Percentiles rank a stretch among this genome's conserved stretches.
phyloP scores from a whole-genome alignment of 2,329 filamentous ascomycete species.

The Aspergillus persii region DNA sequence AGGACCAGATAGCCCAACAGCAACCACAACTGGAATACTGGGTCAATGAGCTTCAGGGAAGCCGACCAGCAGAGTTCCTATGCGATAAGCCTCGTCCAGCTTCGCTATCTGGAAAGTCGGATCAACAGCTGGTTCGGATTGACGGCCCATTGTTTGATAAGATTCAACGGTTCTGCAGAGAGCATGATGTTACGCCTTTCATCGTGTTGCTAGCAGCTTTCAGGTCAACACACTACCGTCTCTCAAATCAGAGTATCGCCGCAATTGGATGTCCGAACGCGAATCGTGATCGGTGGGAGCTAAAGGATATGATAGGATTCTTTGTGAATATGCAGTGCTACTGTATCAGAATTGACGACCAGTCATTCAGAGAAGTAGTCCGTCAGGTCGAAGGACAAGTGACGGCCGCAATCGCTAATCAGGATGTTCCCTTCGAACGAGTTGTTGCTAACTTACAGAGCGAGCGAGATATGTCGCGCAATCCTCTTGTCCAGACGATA shows the following conservation, averaged over 20 bases:
- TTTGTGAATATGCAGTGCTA: constrained; percentile 11
- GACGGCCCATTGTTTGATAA: no score
- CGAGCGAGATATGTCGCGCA: neutral
- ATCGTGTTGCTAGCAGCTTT: constrained; percentile 3
- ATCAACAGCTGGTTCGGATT: no score
- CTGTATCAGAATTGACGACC: neutral
- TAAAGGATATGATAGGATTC: constrained; percentile 2
- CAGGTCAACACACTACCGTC: constrained; percentile 8
- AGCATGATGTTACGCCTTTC: constrained; percentile 2
- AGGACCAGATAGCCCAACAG: neutral
- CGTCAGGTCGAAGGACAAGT: neutral
- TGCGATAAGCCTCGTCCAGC: neutral
- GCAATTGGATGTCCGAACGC: constrained; percentile 6
- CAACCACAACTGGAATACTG: constrained; percentile 6
- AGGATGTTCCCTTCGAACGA: constrained; percentile 6
- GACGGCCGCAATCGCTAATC: neutral
- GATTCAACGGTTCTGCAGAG: neutral
- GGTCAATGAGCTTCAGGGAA: neutral
- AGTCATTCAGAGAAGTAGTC: neutral
- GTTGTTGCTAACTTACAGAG: constrained; percentile 2
- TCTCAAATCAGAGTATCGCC: neutral
- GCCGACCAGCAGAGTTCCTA: constrained; percentile 5
- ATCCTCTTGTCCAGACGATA: constrained; percentile 6
- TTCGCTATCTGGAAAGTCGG: neutral
- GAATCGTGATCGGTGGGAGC: neutral